These are phyloP conservation scores for Canariomyces notabilis DNA, from an alignment of 2,329 filamentous ascomycete species.

Conservation along the genomic window DNA sequence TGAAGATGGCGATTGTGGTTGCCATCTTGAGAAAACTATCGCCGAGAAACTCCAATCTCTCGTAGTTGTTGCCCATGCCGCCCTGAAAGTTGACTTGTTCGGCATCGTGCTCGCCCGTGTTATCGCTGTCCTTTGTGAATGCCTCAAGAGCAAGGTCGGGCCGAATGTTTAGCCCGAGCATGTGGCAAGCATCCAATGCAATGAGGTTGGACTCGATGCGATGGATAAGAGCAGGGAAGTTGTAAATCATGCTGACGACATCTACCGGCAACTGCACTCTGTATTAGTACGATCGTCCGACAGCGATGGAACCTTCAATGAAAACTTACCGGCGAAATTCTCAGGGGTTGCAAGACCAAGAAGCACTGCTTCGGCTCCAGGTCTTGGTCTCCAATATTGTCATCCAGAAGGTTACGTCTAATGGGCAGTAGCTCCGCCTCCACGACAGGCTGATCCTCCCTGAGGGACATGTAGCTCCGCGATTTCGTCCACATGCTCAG, in stretches of 20 bases:
- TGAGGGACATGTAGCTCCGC: conserved; percentile 47
- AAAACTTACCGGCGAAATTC: conserved; percentile 65
- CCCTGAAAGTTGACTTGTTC: conserved; percentile 68
- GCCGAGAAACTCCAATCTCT: conserved; percentile 87
- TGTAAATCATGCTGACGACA: conserved; percentile 67
- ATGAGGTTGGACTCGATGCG: conserved; percentile 79
- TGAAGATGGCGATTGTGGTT: conserved; percentile 82
- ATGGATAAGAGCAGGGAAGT: conserved; percentile 79
- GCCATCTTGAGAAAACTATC: conserved; percentile 95
- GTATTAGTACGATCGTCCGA: conserved; percentile 20
- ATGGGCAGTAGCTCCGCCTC: conserved; percentile 68
- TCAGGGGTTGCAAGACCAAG: conserved; percentile 71
- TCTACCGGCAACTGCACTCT: conserved; percentile 56
- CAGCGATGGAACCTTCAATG: conserved; percentile 27
- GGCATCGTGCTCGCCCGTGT: conserved; percentile 65
- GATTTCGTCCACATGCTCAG: conserved; percentile 67
- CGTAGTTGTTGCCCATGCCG: conserved; percentile 93
- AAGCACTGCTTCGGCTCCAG: conserved; percentile 48
- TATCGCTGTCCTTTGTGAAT: conserved; percentile 87
- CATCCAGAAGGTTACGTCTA: conserved; percentile 79
- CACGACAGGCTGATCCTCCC: conserved; percentile 73
- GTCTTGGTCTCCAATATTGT: conserved; percentile 46
- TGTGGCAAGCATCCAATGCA: conserved; percentile 65
- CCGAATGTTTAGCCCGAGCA: conserved; percentile 58
- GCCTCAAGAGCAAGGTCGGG: conserved; percentile 77